These are phyloP conservation scores for Tympanopsis confertula DNA, from an alignment of 2,329 filamentous ascomycete species.

Conservation along the genomic window DNA sequence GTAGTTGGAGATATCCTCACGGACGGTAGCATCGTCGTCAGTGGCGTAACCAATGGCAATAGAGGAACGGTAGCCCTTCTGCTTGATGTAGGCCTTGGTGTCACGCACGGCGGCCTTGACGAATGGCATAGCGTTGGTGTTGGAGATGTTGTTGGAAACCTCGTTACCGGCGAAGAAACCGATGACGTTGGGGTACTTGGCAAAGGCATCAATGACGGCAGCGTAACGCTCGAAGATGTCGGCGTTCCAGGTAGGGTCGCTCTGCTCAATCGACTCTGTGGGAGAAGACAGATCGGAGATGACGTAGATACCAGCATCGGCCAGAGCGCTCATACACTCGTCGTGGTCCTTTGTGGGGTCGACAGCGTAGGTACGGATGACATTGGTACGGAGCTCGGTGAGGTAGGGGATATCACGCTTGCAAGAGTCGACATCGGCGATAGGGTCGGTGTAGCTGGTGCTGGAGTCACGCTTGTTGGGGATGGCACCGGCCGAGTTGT, in stretches of 20 bases:
- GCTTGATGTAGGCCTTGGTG: constrained; percentile 55
- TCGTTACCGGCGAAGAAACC: constrained; percentile 61
- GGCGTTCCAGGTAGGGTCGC: constrained; percentile 40
- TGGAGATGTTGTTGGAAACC: constrained; percentile 55
- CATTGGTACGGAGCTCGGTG: constrained; percentile 26
- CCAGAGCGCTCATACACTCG: constrained; percentile 52
- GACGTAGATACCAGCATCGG: constrained; percentile 54
- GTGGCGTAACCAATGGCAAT: constrained; percentile 62
- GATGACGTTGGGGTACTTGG: constrained; percentile 51
- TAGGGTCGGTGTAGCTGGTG: neutral
- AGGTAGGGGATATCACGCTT: constrained; percentile 2
- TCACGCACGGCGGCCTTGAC: constrained; percentile 50
- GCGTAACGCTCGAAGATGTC: constrained; percentile 42
- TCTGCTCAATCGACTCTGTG: constrained; percentile 36
- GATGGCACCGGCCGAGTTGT: too few relatives aligned
- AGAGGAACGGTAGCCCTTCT: constrained; percentile 33
- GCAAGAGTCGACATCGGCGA: neutral
- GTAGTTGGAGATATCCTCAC: constrained; percentile 48
- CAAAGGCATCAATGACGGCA: constrained; percentile 53
- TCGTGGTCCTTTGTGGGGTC: constrained; percentile 47
- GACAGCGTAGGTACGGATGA: constrained; percentile 54
- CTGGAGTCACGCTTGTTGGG: neutral
- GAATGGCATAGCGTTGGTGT: constrained; percentile 34
- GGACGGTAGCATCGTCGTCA: constrained; percentile 48
- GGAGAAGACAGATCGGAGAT: constrained; percentile 46